Evolutionary conservation across 768 basidiomycete species (phyloP), one percentile per base, ranked within the genome.

Genomic region (Agaricus blazei): DNA sequence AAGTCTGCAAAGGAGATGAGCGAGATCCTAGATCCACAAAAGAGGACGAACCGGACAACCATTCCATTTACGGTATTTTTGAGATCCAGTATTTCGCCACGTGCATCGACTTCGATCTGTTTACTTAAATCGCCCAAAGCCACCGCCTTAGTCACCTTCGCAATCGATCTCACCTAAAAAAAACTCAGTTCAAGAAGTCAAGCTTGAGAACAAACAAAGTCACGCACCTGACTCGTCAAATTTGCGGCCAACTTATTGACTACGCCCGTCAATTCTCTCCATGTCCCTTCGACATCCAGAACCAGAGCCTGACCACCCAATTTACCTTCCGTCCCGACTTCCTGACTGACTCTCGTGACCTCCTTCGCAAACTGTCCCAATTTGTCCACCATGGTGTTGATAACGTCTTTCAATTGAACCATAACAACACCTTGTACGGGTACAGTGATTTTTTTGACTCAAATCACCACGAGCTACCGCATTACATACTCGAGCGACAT

Each of bases 91-190:
- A 98, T 96, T 71, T 98, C 94, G 19, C 94, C 94, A 26, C 85
- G 79, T 9, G 87, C 88, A 64, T 93, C 91, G 62, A 96, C 93
- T 56, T 93, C 90, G 63, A 98, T 95, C 67, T 90, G 91, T 68
- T 90, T 90, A 49, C 83, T 86, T 62, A 93, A 72, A 70, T 98
- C 93, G 24, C 94, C 94, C 49, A 88, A 72, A 0, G 93, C 94
- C 66, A 97, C 93, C 4, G 94, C 95, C 71, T 91, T 94, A 19
- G 95, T 97, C 58, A 98, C 95, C 58, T 85, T 83, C 5, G 93
- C 90, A 56, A 94, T 94, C 48, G 88, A 90, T 54, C 95, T 84
- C 59, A 93, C 90, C 72, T 72, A 40, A 12, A 2, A 23, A 3
- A 36, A n/a, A 19, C 8, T 52, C 0, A 46, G 28, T 46, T 43